These are phyloP conservation scores for Phlyctochytrium arcticum DNA, from an alignment of 192 early-diverging fungal genomes.

Conservation along the genomic window DNA sequence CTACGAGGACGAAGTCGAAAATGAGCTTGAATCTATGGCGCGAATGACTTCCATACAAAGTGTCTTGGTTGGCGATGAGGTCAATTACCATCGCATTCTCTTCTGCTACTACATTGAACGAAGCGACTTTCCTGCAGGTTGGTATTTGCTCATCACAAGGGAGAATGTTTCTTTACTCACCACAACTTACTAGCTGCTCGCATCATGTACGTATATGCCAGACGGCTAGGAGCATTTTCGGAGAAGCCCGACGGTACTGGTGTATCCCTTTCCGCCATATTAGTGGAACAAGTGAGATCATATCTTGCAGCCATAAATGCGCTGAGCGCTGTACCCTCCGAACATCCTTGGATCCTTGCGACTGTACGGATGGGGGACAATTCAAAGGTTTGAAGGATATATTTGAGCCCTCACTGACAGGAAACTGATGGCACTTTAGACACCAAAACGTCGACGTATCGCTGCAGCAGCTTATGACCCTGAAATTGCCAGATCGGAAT, in stretches of 20 bases:
- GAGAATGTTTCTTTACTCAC: too few species aligned
- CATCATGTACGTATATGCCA: conserved; percentile 39
- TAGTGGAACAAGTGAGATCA: conserved; percentile 29
- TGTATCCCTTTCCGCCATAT: conserved; percentile 1
- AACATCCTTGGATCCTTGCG: conserved; percentile 28
- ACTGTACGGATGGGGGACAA: not conserved
- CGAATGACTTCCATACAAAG: conserved; percentile 5
- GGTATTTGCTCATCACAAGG: too few species aligned
- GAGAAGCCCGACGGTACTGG: conserved; percentile 11
- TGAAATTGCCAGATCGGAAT: not conserved
- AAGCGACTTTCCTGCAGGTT: too few species aligned
- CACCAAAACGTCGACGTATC: not conserved
- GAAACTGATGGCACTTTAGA: not conserved
- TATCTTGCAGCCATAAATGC: conserved; percentile 37
- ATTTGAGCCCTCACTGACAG: not conserved
- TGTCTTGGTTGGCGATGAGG: not conserved
- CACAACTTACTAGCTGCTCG: conserved; percentile 23
- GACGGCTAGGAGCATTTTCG: conserved; percentile 14
- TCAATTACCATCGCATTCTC: conserved; percentile 39
- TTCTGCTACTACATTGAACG: conserved; percentile 30
- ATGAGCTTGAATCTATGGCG: conserved; percentile 23
- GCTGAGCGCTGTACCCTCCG: conserved; percentile 19
- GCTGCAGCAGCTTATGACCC: not conserved
- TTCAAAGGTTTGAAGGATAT: not conserved
- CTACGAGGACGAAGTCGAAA: conserved; percentile 34